Percentiles rank a stretch among this genome's conserved stretches.
Evolutionary conservation across 163 green algal genomes (phyloP).

Genomic region (Scenedesmus sp.): DNA sequence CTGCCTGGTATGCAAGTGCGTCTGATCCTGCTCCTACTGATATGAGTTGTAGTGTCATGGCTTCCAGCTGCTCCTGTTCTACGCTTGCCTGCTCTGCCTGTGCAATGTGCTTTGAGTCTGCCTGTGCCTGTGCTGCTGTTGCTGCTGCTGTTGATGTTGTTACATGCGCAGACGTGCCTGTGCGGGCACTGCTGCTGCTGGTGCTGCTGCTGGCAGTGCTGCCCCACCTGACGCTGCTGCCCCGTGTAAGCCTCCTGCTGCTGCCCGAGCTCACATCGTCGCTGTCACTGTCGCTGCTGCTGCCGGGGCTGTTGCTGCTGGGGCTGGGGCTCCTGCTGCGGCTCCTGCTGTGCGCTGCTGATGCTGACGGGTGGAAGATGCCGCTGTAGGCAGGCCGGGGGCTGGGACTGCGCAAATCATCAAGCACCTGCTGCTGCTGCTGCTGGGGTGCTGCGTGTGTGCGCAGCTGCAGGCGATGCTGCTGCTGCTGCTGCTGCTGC

Average conservation of each 20-base stretch:
- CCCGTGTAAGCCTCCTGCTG: neutral
- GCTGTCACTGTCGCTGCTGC: constrained; percentile 8
- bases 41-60: neutral
- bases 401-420: constrained; percentile 16
- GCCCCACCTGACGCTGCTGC: neutral
- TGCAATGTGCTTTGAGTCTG: neutral
- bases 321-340: constrained; percentile 30
- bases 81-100: neutral
- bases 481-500: neutral
- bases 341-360: constrained; percentile 11
- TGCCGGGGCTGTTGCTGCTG: constrained; percentile 15
- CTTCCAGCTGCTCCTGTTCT: neutral
- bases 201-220: constrained; percentile 21
- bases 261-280: neutral
- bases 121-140: constrained; percentile 5
- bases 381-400: neutral
- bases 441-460: neutral
- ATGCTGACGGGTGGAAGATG: neutral
- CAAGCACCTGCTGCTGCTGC: constrained; percentile 20
- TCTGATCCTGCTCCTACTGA: constrained; percentile 9
- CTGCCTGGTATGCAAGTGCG: neutral
- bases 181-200: constrained; percentile 19
- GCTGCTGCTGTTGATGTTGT: constrained; percentile 7
- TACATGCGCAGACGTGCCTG: neutral
- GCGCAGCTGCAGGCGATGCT: neutral